Percentiles rank a stretch among this genome's conserved stretches.
These are phyloP conservation scores for Mycocentrospora acerina DNA, from an alignment of 2,329 filamentous ascomycete genomes.

Conservation along the genomic window DNA sequence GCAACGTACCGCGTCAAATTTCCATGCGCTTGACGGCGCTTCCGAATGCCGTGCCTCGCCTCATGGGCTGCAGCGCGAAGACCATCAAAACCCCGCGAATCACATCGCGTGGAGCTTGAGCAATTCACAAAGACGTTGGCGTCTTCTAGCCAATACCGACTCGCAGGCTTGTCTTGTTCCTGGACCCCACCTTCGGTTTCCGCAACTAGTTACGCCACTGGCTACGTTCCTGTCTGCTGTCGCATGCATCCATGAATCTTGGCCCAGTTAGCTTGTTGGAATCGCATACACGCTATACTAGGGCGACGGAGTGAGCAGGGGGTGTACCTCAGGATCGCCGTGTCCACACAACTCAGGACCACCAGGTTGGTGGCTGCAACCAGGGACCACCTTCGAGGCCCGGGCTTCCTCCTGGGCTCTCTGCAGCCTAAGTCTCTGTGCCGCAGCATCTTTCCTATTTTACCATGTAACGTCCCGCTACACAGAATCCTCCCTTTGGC, in stretches of 20 bases:
- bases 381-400: constrained; percentile 28
- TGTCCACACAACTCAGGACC: constrained; percentile 12
- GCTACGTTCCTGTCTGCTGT: constrained; percentile 20
- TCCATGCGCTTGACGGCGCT: constrained; percentile 3
- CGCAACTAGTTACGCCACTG: constrained; percentile 23
- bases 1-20: too few relatives aligned
- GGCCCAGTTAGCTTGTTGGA: constrained; percentile 21
- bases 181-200: constrained; percentile 22
- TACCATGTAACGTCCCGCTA: constrained; percentile 29
- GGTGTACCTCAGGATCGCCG: constrained; percentile 30
- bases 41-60: not conserved
- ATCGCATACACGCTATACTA: constrained; percentile 20
- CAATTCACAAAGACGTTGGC: too few relatives aligned
- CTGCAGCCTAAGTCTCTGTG: constrained; percentile 25
- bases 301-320: constrained; percentile 26
- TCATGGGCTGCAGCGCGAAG: constrained; percentile 6
- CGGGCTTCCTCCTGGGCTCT: constrained; percentile 21
- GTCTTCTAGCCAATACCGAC: constrained; percentile 22
- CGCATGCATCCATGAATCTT: constrained; percentile 24
- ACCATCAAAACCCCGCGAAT: constrained; percentile 9
- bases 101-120: constrained; percentile 1
- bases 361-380: constrained; percentile 32
- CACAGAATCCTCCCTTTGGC: constrained; percentile 22
- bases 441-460: constrained; percentile 30
- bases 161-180: constrained; percentile 22